These are phyloP conservation scores for Epichloe gansuensis DNA, from an alignment of 2,329 filamentous ascomycete species.

Conservation along the genomic window DNA sequence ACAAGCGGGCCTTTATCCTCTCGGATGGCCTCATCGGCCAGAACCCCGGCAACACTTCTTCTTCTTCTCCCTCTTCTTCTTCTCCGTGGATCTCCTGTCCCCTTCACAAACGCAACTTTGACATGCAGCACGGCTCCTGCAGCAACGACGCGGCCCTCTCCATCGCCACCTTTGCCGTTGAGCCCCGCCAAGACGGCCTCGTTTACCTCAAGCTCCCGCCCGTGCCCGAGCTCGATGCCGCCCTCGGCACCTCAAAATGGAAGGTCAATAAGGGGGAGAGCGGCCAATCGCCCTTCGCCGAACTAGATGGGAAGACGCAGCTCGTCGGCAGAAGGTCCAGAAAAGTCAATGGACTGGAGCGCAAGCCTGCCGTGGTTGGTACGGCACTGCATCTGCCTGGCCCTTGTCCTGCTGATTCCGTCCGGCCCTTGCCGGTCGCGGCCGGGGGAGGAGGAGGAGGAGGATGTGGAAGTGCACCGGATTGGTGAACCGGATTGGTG, in stretches of 20 bases:
- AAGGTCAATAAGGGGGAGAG: slow-evolving; percentile 61
- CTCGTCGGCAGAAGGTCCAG: slow-evolving; percentile 12
- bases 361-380: slow-evolving; percentile 6
- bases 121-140: slow-evolving; percentile 60
- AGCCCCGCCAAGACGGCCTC: slow-evolving; percentile 60
- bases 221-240: slow-evolving; percentile 64
- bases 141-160: slow-evolving; percentile 61
- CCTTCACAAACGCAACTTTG: slow-evolving; percentile 81
- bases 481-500: slow-evolving; percentile 25
- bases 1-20: slow-evolving; percentile 82
- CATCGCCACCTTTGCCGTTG: slow-evolving; percentile 69
- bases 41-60: slow-evolving; percentile 20
- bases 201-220: slow-evolving; percentile 73
- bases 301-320: slow-evolving; percentile 32
- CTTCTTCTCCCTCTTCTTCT: slow-evolving; percentile 9
- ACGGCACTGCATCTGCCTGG: background rate
- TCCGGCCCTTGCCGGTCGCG: slow-evolving; percentile 20
- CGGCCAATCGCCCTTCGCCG: slow-evolving; percentile 25
- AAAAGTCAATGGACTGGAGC: slow-evolving; percentile 25
- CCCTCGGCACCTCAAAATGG: slow-evolving; percentile 68
- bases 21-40: slow-evolving; percentile 75
- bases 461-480: slow-evolving; percentile 28
- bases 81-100: slow-evolving; percentile 76
- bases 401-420: slow-evolving; percentile 15
- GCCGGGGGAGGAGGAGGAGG: slow-evolving; percentile 6